Evolutionary conservation across 371 early-diverging fungal genomes (phyloP).

Genomic region (Amoeboaphelidium protococcarum): DNA sequence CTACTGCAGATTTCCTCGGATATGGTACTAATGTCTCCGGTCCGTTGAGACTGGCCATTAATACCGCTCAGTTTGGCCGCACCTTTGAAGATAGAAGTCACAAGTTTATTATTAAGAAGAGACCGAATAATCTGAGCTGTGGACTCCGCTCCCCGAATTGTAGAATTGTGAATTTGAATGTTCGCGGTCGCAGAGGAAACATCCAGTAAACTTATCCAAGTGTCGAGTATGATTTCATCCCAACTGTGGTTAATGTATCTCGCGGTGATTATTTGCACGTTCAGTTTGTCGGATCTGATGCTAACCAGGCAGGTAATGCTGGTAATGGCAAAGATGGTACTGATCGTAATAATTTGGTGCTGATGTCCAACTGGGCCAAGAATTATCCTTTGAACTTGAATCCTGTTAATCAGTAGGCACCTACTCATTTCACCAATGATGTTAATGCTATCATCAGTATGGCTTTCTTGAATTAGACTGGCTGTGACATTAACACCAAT

Average conservation of each 20-base stretch:
- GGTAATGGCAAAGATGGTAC: slow-evolving; percentile 12
- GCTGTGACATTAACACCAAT: slow-evolving; percentile 1
- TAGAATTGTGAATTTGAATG: slow-evolving; percentile 10
- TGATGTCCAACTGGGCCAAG: not conserved
- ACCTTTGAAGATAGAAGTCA: slow-evolving; percentile 14
- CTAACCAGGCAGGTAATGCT: slow-evolving; percentile 9
- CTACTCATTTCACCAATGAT: slow-evolving; percentile 8
- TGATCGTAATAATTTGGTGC: slow-evolving; percentile 3
- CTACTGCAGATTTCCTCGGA: slow-evolving; percentile 9
- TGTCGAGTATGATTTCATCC: slow-evolving; percentile 17
- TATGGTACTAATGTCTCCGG: slow-evolving; percentile 7
- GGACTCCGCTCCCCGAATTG: slow-evolving; percentile 6
- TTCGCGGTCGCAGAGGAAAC: slow-evolving; percentile 13
- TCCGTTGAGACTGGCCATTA: slow-evolving; percentile 10
- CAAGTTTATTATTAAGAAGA: slow-evolving; percentile 11
- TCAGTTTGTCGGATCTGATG: slow-evolving; percentile 15
- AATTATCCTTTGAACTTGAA: slow-evolving; percentile 5
- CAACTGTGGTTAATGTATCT: slow-evolving; percentile 3
- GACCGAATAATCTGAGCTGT: slow-evolving; percentile 4
- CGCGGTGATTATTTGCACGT: slow-evolving; percentile 11
- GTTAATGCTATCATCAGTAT: slow-evolving; percentile 4
- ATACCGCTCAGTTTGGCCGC: slow-evolving; percentile 12
- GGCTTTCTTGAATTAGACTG: slow-evolving; percentile 10
- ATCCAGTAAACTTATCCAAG: slow-evolving; percentile 10
- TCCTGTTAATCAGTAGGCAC: slow-evolving; percentile 4